Evolutionary conservation across 179 eudicot genomes (phyloP).

Genomic region (Silene coronaria): DNA sequence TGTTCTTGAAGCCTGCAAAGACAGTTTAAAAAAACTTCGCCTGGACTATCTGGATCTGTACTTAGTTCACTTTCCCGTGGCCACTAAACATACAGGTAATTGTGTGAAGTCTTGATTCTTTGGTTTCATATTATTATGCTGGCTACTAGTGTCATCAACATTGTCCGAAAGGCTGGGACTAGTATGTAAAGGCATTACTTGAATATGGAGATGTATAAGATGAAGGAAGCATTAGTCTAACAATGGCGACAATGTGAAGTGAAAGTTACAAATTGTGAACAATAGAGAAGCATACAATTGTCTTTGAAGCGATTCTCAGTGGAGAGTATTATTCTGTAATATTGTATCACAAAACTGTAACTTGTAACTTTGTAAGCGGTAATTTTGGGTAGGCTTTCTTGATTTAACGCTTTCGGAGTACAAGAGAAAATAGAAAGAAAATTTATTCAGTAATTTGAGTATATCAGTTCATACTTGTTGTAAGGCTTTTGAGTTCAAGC

Average conservation of each 20-base stretch:
- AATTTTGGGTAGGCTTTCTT: too few species aligned
- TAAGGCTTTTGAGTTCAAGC: neutral
- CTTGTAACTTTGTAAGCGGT: too few species aligned
- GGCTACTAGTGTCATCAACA: too few species aligned
- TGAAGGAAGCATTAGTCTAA: too few species aligned
- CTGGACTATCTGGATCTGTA: conserved; percentile 81
- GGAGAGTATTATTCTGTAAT: too few species aligned
- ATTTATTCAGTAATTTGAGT: neutral
- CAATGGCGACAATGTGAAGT: neutral
- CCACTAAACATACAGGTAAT: conserved; percentile 81
- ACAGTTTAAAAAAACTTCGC: conserved; percentile 73
- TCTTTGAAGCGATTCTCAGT: neutral
- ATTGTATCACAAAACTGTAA: too few species aligned
- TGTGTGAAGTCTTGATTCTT: neutral
- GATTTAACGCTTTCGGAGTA: too few species aligned
- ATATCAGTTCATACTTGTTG: neutral
- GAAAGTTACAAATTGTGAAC: neutral
- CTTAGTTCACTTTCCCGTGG: conserved; percentile 84
- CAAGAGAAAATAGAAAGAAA: neutral
- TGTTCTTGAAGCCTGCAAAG: conserved; percentile 84
- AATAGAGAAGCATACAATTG: neutral
- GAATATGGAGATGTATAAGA: too few species aligned
- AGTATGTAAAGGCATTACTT: too few species aligned
- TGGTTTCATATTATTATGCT: too few species aligned
- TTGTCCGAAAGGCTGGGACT: too few species aligned